Conservation (phyloP, 2,329 filamentous ascomycete species). For the Fusarium sp. region DNA sequence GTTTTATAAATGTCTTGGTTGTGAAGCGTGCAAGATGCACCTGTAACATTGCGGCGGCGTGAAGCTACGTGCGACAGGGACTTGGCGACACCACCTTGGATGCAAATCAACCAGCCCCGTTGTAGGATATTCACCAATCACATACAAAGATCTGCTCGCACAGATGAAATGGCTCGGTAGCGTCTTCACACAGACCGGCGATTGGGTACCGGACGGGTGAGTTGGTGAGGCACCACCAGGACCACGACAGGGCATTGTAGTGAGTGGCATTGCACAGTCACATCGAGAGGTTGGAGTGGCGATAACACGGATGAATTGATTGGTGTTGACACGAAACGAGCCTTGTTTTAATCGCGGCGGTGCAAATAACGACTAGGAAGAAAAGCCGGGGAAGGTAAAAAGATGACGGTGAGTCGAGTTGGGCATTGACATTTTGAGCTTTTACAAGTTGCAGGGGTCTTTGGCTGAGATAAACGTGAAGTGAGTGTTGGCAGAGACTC, state of each 20-base stretch:
- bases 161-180: conserved; percentile 24
- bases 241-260: conserved; percentile 7
- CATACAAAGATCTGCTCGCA: background rate
- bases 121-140: conserved; percentile 25
- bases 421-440: conserved; percentile 27
- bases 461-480: background rate
- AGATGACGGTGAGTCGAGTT: conserved; percentile 29
- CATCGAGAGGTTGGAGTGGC: conserved; percentile 32
- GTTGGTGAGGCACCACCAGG: conserved; percentile 23
- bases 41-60: conserved; percentile 26
- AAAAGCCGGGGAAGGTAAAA: conserved; percentile 12
- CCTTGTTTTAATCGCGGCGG: conserved; percentile 8
- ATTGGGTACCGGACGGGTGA: conserved; percentile 33
- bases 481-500: conserved; percentile 6
- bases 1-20: background rate
- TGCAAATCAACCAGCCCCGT: conserved; percentile 1
- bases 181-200: conserved; percentile 33
- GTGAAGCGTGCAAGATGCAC: conserved; percentile 19
- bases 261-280: conserved; percentile 22
- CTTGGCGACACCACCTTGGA: conserved; percentile 34
- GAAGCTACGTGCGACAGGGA: conserved; percentile 35
- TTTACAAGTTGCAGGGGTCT: conserved; percentile 4
- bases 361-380: conserved; percentile 24
- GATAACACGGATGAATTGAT: conserved; percentile 11
- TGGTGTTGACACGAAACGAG: conserved; percentile 6